Evolutionary conservation across 306 rosid genomes (phyloP), one percentile per base, ranked within the genome.

Genomic region (Acacia confusa): DNA sequence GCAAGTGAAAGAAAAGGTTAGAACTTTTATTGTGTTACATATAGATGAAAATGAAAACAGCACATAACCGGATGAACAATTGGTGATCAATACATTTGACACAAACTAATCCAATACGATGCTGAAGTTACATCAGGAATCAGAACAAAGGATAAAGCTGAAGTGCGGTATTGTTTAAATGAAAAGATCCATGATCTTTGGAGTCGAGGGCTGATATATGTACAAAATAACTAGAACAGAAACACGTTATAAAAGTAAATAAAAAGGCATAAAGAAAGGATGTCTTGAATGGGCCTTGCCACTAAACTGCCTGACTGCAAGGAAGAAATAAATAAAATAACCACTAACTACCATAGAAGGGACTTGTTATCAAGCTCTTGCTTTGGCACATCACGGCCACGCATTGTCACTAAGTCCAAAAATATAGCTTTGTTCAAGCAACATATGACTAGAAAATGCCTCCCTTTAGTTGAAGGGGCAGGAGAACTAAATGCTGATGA

Each of bases 351-450:
- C 99, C 99, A 95, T 44, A 93, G 88, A 83, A 95, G 97, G 22
- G 98, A 95, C 86, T 87, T 95, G 84, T 90, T 95, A 86, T 95
- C 99, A 64, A 95, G 99, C 72, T 95, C 99, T 76, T 92, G 96
- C 91, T 95, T 95, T 28, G 97, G 96, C 58, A 92, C 98, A 87
- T 95, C 99, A 75, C 97, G 99, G 79, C 99, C 92, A 52, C 97
- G 93, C 99, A 95, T 95, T 0, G 99, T 95, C 84, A 95, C 99
- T 87, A 93, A 85, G 86, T 95, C 99, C 95, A 95, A 82, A 88
- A 95, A 95, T 80, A 95, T 93, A 84, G 99, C 98, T 86, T 95
- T 95, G 79, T 95, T 90, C 86, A 90, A 94, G 83, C 99, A 95
- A 81, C 99, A 95, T 76, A 95, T 89, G 79, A 95, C 99, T 80